phyloP scores from a whole-genome alignment of 352 stramenopile genomes.

The Phytopythium kandeliae region DNA sequence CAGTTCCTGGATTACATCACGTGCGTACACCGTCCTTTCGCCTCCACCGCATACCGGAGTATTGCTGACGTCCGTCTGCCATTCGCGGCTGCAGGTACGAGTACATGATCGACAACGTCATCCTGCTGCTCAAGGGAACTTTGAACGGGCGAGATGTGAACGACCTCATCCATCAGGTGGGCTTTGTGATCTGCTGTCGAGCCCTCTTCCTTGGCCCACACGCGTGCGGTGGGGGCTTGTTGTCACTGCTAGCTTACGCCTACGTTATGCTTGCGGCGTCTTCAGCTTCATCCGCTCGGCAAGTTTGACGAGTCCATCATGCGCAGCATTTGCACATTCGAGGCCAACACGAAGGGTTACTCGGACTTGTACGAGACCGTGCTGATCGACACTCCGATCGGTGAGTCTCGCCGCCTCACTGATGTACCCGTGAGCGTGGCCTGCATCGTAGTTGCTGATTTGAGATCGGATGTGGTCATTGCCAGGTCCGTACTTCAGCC shows the following conservation, averaged over 20 bases:
- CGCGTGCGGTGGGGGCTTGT: no score
- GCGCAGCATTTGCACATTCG: constrained; percentile 98
- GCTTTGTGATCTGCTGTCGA: constrained; percentile 1
- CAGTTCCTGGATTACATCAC: constrained; percentile 99
- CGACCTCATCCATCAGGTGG: constrained; percentile 93
- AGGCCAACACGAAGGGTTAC: constrained; percentile 96
- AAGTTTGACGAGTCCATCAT: constrained; percentile 99
- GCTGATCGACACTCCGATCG: constrained; percentile 98
- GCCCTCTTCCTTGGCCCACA: no score
- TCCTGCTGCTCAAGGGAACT: constrained; percentile 98
- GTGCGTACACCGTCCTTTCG: constrained; percentile 34
- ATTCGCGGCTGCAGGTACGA: constrained; percentile 71
- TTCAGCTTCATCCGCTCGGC: constrained; percentile 96
- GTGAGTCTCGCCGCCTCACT: constrained; percentile 21
- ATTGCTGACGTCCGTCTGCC: background rate
- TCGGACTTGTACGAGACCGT: constrained; percentile 99
- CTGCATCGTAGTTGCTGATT: background rate
- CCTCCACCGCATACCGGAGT: background rate
- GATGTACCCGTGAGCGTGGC: no score
- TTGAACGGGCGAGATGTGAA: constrained; percentile 96
- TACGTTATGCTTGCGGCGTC: no score
- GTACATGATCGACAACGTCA: constrained; percentile 99
- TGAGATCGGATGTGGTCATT: constrained; percentile 1
- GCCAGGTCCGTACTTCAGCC: constrained; percentile 95
- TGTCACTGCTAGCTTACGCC: background rate